Evolutionary conservation across 345 rosid species (phyloP), one percentile per base, ranked within the genome.

Genomic region (Clarkia xantiana): DNA sequence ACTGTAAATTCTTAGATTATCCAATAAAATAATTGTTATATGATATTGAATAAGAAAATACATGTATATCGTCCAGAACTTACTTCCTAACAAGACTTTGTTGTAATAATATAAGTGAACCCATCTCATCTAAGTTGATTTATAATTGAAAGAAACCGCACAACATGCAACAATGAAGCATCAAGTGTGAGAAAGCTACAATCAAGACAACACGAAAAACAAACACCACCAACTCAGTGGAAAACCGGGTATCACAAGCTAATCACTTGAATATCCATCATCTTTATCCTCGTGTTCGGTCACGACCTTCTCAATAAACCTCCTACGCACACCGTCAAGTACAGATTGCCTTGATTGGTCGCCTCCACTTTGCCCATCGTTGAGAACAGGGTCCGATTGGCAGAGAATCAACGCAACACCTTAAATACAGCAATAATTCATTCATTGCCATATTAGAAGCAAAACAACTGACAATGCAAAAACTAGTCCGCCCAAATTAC

Each of bases 371-470:
- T 83, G 88, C 19, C 96, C 94, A 61, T 89, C 94, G 53, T 82
- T 81, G 52, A 91, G 83, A 11, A 86, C 96, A 1, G 96, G 87
- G 62, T 84, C 94, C 39, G 93, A 86, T 47, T 83, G 83, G 64
- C 98, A 91, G n/a, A 91, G 81, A 61, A 81, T 79, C 59, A 91
- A 61, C 3, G 98, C 96, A 49, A 91, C 89, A 72, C 98, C 98
- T 91, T 46, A 7, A 23, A 43, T 18, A 16, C 14, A 18, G 29
- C 18, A 44, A 47, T 17, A 16, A 29, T 10, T n/a, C n/a, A n/a
- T n/a, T n/a, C n/a, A n/a, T 29, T 2, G 36, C 8, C 36, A 29
- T 7, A 29, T 29, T 29, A 29, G 36, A 5, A 29, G 36, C 9
- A 29, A 29, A 2, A 29, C 36, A 29, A 29, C 9, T 1, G 1